A percentile compares a stretch with the other conserved stretches of the same genome.
Evolutionary conservation across 192 early-diverging fungal genomes (phyloP).

Genomic region (Anaeromyces robustus): DNA sequence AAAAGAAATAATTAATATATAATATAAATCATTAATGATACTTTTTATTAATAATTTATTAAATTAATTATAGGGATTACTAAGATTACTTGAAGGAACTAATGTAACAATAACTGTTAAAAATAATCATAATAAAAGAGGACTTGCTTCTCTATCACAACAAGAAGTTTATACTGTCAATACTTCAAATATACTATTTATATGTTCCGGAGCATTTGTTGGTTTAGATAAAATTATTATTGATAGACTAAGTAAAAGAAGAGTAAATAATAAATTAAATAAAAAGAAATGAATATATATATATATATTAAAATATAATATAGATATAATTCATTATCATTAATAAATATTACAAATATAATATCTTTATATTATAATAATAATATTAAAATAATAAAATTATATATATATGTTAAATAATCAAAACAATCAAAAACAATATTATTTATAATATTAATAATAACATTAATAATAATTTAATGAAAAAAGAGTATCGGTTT

Average conservation of each 20-base stretch:
- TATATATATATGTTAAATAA: too few species aligned
- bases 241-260: constrained; percentile 55
- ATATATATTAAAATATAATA: too few species aligned
- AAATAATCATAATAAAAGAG: constrained; percentile 9
- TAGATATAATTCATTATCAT: too few species aligned
- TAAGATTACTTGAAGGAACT: constrained; percentile 81
- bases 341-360: too few species aligned
- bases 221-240: constrained; percentile 66
- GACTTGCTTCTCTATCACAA: not conserved
- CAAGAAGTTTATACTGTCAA: constrained; percentile 69
- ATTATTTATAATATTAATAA: too few species aligned
- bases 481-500: constrained; percentile 50
- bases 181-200: constrained; percentile 81
- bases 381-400: too few species aligned
- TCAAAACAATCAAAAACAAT: too few species aligned
- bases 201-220: constrained; percentile 77
- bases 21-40: not conserved
- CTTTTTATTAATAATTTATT: too few species aligned
- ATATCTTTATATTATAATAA: too few species aligned
- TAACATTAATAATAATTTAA: too few species aligned
- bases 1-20: too few species aligned
- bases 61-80: constrained; percentile 21
- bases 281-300: not conserved
- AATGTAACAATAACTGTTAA: constrained; percentile 74
- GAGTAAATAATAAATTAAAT: constrained; percentile 4